Conservation (phyloP, 2,329 filamentous ascomycete genomes). For the Colletotrichum orbiculare region DNA sequence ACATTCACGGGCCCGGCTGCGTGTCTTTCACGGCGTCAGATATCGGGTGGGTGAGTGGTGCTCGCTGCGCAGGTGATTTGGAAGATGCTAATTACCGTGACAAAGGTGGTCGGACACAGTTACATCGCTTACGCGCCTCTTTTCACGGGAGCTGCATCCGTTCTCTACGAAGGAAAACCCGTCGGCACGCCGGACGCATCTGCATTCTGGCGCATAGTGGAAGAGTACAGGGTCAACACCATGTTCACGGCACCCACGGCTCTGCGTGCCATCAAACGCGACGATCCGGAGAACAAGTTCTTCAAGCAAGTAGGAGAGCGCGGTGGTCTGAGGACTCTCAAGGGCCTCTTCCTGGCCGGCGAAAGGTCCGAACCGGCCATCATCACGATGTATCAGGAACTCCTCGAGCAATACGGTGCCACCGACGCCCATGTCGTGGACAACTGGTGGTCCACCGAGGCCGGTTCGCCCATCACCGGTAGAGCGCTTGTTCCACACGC, state of each 20-base stretch:
- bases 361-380: slow-evolving; percentile 91
- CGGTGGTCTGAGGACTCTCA: slow-evolving; percentile 77
- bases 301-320: slow-evolving; percentile 72
- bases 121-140: slow-evolving; percentile 93
- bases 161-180: slow-evolving; percentile 95
- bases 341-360: slow-evolving; percentile 85
- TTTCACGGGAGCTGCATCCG: slow-evolving; percentile 84
- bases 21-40: slow-evolving; percentile 81
- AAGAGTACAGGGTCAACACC: slow-evolving; percentile 85
- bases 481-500: slow-evolving; percentile 67
- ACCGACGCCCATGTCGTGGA: slow-evolving; percentile 68
- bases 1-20: slow-evolving; percentile 84
- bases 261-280: slow-evolving; percentile 85
- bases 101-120: slow-evolving; percentile 67
- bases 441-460: slow-evolving; percentile 72
- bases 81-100: background rate
- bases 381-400: slow-evolving; percentile 80
- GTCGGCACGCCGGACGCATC: slow-evolving; percentile 88
- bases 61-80: background rate
- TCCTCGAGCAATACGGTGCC: slow-evolving; percentile 75
- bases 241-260: slow-evolving; percentile 91
- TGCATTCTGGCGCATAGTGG: slow-evolving; percentile 87
- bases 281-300: slow-evolving; percentile 79
- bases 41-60: slow-evolving; percentile 80
- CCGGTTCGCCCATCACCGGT: slow-evolving; percentile 68